Evolutionary conservation across 2,329 filamentous ascomycete species (phyloP).

Genomic region (Emmonsiellopsis sp.): DNA sequence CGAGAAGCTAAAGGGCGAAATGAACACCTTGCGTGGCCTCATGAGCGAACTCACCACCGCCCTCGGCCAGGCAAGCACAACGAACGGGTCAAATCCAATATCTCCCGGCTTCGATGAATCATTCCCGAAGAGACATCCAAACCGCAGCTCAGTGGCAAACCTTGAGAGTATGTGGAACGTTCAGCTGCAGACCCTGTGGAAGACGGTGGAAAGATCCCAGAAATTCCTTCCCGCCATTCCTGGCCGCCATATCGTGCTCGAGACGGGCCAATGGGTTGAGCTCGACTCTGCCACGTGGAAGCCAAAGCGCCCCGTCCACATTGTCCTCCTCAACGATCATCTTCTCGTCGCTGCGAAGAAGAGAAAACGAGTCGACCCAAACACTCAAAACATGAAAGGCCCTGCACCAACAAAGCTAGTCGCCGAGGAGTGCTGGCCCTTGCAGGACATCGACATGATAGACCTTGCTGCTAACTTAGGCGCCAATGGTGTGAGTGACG

Average conservation of each 20-base stretch:
- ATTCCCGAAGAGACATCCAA: constrained; percentile 51
- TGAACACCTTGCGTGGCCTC: constrained; percentile 79
- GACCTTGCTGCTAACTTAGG: constrained; percentile 58
- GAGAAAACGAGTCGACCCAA: constrained; percentile 74
- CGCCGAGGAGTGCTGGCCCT: constrained; percentile 86
- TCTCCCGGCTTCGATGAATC: constrained; percentile 44
- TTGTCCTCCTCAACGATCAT: constrained; percentile 91
- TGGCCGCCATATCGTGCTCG: constrained; percentile 88
- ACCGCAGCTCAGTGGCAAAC: constrained; percentile 79
- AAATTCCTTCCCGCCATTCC: constrained; percentile 87
- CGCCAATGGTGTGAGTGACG: constrained; percentile 27
- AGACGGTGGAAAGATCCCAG: constrained; percentile 93
- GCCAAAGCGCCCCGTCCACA: constrained; percentile 75
- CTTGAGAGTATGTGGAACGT: constrained; percentile 60
- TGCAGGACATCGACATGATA: constrained; percentile 86
- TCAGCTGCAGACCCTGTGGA: constrained; percentile 75
- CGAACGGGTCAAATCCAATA: constrained; percentile 47
- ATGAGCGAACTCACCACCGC: constrained; percentile 88
- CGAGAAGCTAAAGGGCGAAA: constrained; percentile 92
- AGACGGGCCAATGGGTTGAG: constrained; percentile 90
- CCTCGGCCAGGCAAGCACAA: constrained; percentile 35
- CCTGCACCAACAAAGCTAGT: constrained; percentile 62
- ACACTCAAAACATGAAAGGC: constrained; percentile 35
- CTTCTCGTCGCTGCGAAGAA: constrained; percentile 84
- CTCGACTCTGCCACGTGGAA: constrained; percentile 97